Evolutionary conservation across 176 grass and related monocot genomes (phyloP), one percentile per base, ranked within the genome.

Genomic region (Hyparrhenia diplandra): DNA sequence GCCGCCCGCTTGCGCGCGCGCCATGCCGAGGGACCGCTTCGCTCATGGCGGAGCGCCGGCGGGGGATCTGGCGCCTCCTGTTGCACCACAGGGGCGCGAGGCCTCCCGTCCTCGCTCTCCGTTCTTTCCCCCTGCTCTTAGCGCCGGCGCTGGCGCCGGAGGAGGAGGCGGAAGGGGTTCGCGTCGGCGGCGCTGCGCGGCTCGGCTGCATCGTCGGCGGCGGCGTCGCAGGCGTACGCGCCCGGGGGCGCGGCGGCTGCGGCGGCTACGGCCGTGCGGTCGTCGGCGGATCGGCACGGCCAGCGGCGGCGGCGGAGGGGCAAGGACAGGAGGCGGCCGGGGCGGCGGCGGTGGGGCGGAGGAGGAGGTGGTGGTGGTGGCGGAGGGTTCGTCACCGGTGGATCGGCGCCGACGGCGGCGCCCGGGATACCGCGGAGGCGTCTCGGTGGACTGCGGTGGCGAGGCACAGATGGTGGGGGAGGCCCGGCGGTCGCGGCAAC

Each of bases 361-460:
- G 69, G 31, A 0, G 55, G 60, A 4, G 27, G 59, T 0, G 69
- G 43, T 0, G 57, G 35, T 0, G 82, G 72, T 0, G 69, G 85
- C 2, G 82, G 79, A 8, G 82, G 71, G 1, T 52, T 82, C 30
- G 92, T 75, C 1, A 75, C 76, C 5, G 89, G 86, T 4, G 87
- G 71, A 85, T 81, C 71, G 82, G 82, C 63, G 85, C 84, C 71
- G 97, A 96, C 82, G 88, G 97, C 80, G 97, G 84, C 92, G 6
- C 92, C 89, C 5, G 92, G 89, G 59, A 94, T 94, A 45, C 89
- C 10, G 97, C 93, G 0, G 97, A 99, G 76, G 92, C 96, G 37
- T 93, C 21, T 96, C 97, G 64, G 90, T 99, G 47, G 91, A 96
- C 81, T 99, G 97, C 81, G 66, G 97, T 96, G 54, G 83, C 89